phyloP scores from a whole-genome alignment of 345 rosid species.

The Eucalyptus pumila region DNA sequence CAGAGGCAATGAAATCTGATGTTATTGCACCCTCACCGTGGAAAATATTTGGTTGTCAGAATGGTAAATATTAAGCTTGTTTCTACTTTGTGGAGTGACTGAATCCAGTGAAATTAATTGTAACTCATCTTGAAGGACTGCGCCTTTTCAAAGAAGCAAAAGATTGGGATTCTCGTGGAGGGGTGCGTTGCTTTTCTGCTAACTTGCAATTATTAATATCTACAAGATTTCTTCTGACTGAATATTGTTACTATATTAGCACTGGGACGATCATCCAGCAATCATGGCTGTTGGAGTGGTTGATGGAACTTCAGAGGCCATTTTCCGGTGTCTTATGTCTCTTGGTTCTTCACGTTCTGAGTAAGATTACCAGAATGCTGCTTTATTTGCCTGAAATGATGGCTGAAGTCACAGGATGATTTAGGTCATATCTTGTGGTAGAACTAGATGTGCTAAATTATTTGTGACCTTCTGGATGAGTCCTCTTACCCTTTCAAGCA shows the following conservation, averaged over 20 bases:
- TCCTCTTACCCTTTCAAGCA: not conserved
- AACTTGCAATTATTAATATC: not conserved
- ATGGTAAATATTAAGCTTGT: slow-evolving; percentile 30
- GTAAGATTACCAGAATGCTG: slow-evolving; percentile 17
- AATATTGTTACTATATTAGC: slow-evolving; percentile 6
- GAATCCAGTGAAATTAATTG: not conserved
- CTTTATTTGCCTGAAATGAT: not conserved
- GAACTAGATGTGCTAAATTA: not conserved
- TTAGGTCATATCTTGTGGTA: not conserved
- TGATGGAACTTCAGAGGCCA: slow-evolving; percentile 74
- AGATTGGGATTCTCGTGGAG: slow-evolving; percentile 49
- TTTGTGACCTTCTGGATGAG: not conserved
- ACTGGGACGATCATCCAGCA: slow-evolving; percentile 91
- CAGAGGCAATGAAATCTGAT: slow-evolving; percentile 55
- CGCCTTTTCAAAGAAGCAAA: slow-evolving; percentile 91
- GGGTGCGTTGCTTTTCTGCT: slow-evolving; percentile 25
- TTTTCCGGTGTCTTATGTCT: slow-evolving; percentile 72
- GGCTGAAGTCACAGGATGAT: not conserved
- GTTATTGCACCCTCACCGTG: slow-evolving; percentile 87
- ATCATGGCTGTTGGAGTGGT: slow-evolving; percentile 92
- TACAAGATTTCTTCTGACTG: not conserved
- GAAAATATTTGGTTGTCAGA: slow-evolving; percentile 95
- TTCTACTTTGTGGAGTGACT: not conserved
- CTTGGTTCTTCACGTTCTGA: slow-evolving; percentile 76
- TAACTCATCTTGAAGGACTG: slow-evolving; percentile 36